Evolutionary conservation across 2,329 filamentous ascomycete genomes (phyloP).

Genomic region (Didymella lethalis): DNA sequence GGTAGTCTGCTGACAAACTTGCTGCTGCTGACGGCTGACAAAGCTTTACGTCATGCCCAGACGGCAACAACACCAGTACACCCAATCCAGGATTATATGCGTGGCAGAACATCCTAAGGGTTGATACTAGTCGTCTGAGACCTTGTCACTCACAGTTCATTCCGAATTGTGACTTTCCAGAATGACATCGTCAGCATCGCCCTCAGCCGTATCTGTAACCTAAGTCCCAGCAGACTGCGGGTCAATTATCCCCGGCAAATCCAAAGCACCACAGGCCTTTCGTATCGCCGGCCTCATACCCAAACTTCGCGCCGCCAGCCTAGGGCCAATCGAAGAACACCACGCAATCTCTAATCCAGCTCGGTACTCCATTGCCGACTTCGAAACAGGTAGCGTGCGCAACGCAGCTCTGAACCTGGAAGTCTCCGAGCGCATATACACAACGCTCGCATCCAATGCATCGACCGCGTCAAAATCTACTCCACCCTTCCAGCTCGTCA

Average conservation of each 20-base stretch:
- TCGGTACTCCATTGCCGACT: not conserved
- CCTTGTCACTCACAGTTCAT: no score
- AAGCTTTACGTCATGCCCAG: not conserved
- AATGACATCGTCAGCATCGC: not conserved
- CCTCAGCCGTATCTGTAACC: not conserved
- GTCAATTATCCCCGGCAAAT: not conserved
- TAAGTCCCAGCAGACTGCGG: not conserved
- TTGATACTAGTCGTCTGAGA: no score
- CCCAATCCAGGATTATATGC: not conserved
- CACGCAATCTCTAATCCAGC: not conserved
- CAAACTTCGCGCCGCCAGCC: not conserved
- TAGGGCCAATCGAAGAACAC: not conserved
- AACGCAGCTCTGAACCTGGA: not conserved
- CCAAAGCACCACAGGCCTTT: not conserved
- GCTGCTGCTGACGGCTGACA: not conserved
- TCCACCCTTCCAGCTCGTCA: not conserved
- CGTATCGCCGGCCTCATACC: not conserved
- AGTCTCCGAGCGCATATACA: not conserved
- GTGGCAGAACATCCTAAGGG: not conserved
- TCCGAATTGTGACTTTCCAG: not conserved
- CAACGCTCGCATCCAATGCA: not conserved
- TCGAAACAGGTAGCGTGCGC: not conserved
- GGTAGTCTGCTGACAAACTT: not conserved
- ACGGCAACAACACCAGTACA: not conserved
- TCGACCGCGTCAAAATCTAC: not conserved